Base-by-base conservation (phyloP, 2,329 filamentous ascomycete genomes). In the Nothophaeocryptopus gaeumannii region DNA sequence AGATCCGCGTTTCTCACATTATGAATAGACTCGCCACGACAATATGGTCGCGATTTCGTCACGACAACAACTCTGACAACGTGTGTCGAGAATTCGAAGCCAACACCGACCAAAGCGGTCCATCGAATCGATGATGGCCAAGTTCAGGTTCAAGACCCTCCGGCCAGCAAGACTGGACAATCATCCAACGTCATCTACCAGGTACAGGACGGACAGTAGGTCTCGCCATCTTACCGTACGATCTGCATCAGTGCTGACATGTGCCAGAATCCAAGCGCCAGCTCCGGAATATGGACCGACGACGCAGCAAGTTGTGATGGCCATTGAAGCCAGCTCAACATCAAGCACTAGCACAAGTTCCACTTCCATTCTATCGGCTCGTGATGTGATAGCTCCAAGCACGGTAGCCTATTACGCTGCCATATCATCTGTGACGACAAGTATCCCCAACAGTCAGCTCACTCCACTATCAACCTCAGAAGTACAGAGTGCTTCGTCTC, bases 401-500 rank as follows among this genome's bases (percentile, higher is more conserved):
- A 26, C 20, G 20, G 20, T 26, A 7, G 20, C 20, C 3, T 45
- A 43, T 32, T 15, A 35, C 33, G 36, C 16, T 20, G 36, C 16
- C 42, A 45, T 36, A 7, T 48, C 13, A 26, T 55, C 54, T 10
- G 50, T 47, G 49, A 40, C 51, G 42, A 58, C 54, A 3, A 63
- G 50, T 30, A 46, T 66, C 8, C 58, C 63, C 2, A 58, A 62
- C 39, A 58, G 34, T 33, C 56, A 57, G 9, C 47, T 67, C 38
- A 60, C 59, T 2, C 51, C 58, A 10, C 58, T 64, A 1, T 59
- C 61, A 9, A 59, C 58, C 10, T 65, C 62, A 9, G 63, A 55
- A n/a, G 56, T 67, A 4, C 65, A 67, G 42, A 62, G 58, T 12
- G 63, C 60, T 34, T 51, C 41, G 5, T 47, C 47, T 5, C 53